Evolutionary conservation across 805 yeast species (phyloP).

Genomic region (Saccharomyces mikatae): DNA sequence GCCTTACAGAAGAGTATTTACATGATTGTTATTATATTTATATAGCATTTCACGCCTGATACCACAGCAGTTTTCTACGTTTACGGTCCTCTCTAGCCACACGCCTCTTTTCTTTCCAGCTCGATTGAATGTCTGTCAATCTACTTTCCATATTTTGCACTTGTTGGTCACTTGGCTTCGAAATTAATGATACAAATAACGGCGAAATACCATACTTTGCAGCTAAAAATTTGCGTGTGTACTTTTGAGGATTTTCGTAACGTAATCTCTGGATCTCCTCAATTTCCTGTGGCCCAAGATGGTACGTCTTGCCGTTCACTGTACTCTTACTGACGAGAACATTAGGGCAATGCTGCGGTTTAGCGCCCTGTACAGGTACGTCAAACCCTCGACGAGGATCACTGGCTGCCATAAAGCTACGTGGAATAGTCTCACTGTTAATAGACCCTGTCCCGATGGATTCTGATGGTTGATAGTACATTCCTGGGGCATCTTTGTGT

Average conservation of each 20-base stretch:
- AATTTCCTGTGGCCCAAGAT: constrained; percentile 50
- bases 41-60: constrained; percentile 35
- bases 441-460: constrained; percentile 47
- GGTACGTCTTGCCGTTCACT: constrained; percentile 36
- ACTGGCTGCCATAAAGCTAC: constrained; percentile 52
- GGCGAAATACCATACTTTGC: constrained; percentile 47
- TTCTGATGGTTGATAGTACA: constrained; percentile 56
- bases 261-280: constrained; percentile 52
- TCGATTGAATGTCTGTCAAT: constrained; percentile 36
- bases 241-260: constrained; percentile 45
- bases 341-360: constrained; percentile 35
- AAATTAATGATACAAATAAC: constrained; percentile 45
- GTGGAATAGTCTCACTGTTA: constrained; percentile 49
- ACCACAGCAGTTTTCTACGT: constrained; percentile 57
- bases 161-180: constrained; percentile 38
- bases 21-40: neutral
- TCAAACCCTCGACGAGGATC: constrained; percentile 47
- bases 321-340: constrained; percentile 24
- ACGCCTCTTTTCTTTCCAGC: constrained; percentile 42
- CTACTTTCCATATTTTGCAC: constrained; percentile 39
- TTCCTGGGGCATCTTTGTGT: constrained; percentile 45
- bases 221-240: constrained; percentile 60
- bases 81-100: constrained; percentile 48
- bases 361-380: constrained; percentile 20
- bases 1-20: constrained; percentile 1